Conservation (phyloP, 768 basidiomycete species). For the Postia placenta region DNA sequence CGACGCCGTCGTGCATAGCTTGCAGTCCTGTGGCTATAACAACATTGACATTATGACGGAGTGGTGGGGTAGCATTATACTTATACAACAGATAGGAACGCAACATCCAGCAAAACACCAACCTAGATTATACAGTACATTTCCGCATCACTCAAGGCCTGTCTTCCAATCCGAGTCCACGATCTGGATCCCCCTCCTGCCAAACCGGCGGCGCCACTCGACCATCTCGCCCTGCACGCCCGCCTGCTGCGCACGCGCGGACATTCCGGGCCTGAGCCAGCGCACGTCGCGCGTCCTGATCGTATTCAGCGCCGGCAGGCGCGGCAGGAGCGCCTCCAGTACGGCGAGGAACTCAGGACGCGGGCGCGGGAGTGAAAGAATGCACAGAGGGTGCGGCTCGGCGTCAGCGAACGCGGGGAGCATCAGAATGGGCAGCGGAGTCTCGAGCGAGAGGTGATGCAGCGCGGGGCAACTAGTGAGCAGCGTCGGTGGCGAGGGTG, state of each 20-base stretch:
- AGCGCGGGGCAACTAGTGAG: constrained; percentile 29
- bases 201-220: constrained; percentile 63
- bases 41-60: no score
- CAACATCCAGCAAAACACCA: not conserved
- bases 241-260: constrained; percentile 55
- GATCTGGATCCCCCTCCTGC: constrained; percentile 50
- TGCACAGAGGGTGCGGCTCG: constrained; percentile 43
- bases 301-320: constrained; percentile 48
- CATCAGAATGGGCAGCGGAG: constrained; percentile 50
- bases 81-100: not conserved
- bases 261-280: constrained; percentile 69
- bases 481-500: constrained; percentile 19
- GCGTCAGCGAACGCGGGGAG: constrained; percentile 19
- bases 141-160: constrained; percentile 6
- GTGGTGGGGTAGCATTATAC: not conserved
- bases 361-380: constrained; percentile 75
- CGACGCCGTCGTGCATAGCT: no score
- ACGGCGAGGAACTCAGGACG: constrained; percentile 48
- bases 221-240: constrained; percentile 80
- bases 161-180: constrained; percentile 70
- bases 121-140: not conserved
- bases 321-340: constrained; percentile 50
- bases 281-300: constrained; percentile 63
- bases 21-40: no score
- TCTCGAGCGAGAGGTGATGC: constrained; percentile 67